Evolutionary conservation across 1,139 yeast genomes (phyloP).

Genomic region (Saccharomyces hybrid): DNA sequence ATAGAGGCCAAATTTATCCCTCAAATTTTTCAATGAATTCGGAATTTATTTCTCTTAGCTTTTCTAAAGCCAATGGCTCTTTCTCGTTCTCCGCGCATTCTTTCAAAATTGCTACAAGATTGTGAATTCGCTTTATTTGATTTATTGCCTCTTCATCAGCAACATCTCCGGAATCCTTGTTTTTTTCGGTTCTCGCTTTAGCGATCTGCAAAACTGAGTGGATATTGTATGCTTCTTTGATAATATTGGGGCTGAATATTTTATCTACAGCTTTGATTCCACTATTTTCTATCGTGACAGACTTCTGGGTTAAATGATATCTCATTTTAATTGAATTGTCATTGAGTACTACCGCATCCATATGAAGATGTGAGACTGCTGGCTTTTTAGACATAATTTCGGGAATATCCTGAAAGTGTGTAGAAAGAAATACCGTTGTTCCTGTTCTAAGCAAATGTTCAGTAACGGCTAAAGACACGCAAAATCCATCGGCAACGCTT

Average conservation of each 20-base stretch:
- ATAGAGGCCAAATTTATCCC: neutral
- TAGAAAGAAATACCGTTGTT: constrained; percentile 34
- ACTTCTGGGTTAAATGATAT: constrained; percentile 27
- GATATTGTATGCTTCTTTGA: constrained; percentile 28
- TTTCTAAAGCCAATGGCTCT: constrained; percentile 6
- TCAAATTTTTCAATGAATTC: constrained; percentile 13
- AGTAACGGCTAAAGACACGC: constrained; percentile 36
- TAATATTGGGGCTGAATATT: constrained; percentile 24
- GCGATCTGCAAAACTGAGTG: constrained; percentile 17
- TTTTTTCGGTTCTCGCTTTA: neutral
- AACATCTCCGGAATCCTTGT: constrained; percentile 2
- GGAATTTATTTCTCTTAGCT: constrained; percentile 19
- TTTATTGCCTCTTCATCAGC: constrained; percentile 5
- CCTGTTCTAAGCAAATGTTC: constrained; percentile 29
- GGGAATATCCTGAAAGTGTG: constrained; percentile 38
- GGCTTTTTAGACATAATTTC: constrained; percentile 29
- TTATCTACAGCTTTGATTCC: constrained; percentile 30
- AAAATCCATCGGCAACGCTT: constrained; percentile 37
- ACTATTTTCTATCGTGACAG: constrained; percentile 27
- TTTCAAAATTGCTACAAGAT: constrained; percentile 19
- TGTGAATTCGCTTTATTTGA: constrained; percentile 20
- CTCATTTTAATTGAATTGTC: constrained; percentile 26
- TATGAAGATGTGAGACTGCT: constrained; percentile 31
- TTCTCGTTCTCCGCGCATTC: constrained; percentile 7
- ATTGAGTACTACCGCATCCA: constrained; percentile 21